These are phyloP conservation scores for Fusarium citri DNA, from an alignment of 2,329 filamentous ascomycete genomes.

Conservation along the genomic window DNA sequence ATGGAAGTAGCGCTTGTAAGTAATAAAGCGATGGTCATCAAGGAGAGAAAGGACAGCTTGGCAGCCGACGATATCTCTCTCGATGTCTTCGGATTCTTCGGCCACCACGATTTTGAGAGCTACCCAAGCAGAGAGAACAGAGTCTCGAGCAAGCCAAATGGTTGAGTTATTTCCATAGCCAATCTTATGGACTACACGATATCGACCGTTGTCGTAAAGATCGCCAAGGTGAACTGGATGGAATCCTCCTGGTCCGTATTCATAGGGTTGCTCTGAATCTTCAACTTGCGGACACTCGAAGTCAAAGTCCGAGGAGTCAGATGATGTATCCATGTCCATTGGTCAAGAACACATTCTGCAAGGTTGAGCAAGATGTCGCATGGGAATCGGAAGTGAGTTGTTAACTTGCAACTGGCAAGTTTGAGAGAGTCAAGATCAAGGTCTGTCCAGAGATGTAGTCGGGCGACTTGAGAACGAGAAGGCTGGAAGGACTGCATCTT, in stretches of 20 bases:
- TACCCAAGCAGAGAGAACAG: not conserved
- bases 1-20: not conserved
- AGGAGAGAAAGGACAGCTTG: not conserved
- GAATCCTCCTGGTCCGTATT: not conserved
- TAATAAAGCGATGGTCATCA: not conserved
- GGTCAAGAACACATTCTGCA: not conserved
- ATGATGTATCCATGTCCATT: not conserved
- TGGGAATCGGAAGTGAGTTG: too few relatives aligned
- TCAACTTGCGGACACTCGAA: not conserved
- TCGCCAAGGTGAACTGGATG: not conserved
- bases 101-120: not conserved
- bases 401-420: not conserved
- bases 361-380: not conserved
- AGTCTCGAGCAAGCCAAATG: not conserved
- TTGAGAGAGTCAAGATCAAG: too few relatives aligned
- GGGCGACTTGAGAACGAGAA: not conserved
- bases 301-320: not conserved
- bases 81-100: not conserved
- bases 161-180: not conserved
- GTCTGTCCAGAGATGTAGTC: not conserved
- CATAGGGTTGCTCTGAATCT: too few relatives aligned
- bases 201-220: not conserved
- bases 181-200: not conserved
- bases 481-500: accelerated
- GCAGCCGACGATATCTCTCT: not conserved